Evolutionary conservation across 176 grass and related monocot species (phyloP).

Genomic region (Triticum monococcum): DNA sequence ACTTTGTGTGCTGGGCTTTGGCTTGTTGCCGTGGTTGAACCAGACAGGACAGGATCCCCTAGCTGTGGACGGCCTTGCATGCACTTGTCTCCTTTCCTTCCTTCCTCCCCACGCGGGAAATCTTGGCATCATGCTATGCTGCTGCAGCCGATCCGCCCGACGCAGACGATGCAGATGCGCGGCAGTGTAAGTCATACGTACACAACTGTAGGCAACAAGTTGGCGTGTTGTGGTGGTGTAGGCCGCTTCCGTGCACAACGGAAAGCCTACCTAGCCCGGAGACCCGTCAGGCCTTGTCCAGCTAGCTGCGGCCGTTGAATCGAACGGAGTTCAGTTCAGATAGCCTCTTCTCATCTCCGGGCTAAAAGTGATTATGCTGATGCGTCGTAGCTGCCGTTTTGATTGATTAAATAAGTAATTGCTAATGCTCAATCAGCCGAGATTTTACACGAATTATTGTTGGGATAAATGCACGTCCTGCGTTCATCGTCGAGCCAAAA

Average conservation of each 20-base stretch:
- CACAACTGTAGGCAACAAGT: background rate
- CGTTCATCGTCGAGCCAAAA: background rate
- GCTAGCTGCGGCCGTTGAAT: background rate
- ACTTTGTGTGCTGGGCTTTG: background rate
- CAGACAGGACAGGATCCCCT: background rate
- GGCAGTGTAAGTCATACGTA: slow-evolving; percentile 1
- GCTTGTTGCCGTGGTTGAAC: background rate
- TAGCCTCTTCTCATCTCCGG: too few species aligned
- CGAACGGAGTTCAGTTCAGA: too few species aligned
- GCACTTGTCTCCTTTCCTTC: background rate
- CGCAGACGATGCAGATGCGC: background rate
- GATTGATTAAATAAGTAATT: too few species aligned
- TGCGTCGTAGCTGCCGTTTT: too few species aligned
- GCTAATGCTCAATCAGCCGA: too few species aligned
- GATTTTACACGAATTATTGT: too few species aligned
- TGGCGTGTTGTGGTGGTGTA: background rate
- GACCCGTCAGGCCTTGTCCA: background rate
- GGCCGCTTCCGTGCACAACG: background rate
- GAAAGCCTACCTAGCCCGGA: background rate
- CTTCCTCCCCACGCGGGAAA: background rate
- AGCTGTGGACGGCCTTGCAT: background rate
- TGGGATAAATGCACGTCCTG: too few species aligned
- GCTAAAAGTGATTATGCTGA: too few species aligned
- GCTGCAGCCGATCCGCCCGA: background rate
- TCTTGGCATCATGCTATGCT: background rate